Evolutionary conservation across 2,329 filamentous ascomycete genomes (phyloP).

Genomic region (Eutypa lata): DNA sequence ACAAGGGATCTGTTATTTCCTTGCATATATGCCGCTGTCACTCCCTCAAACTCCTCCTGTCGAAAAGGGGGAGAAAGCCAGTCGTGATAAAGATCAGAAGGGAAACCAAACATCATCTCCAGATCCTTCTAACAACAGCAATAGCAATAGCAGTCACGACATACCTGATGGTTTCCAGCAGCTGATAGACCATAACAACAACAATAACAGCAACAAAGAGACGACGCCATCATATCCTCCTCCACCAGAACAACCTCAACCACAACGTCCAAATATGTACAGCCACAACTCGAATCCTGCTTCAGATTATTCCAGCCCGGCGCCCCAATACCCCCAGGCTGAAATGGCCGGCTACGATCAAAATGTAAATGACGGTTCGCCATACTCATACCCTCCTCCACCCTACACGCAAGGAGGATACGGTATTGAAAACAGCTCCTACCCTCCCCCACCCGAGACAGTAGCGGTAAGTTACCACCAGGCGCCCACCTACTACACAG

Average conservation of each 20-base stretch:
- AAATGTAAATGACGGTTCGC: constrained; percentile 23
- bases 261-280: constrained; percentile 19
- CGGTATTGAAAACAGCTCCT: constrained; percentile 21
- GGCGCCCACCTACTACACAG: background rate
- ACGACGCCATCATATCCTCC: constrained; percentile 20
- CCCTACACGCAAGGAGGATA: constrained; percentile 21
- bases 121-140: constrained; percentile 35
- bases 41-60: background rate
- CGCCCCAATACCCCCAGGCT: constrained; percentile 24
- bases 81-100: constrained; percentile 24
- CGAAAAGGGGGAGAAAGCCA: constrained; percentile 3
- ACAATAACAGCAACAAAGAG: constrained; percentile 26
- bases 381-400: constrained; percentile 14
- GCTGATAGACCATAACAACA: constrained; percentile 44
- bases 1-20: background rate
- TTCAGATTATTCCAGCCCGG: constrained; percentile 37
- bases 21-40: background rate
- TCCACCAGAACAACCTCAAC: constrained; percentile 20
- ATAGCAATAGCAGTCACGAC: constrained; percentile 31
- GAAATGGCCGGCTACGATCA: constrained; percentile 24
- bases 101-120: constrained; percentile 39
- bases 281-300: constrained; percentile 32
- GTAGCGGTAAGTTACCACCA: constrained; percentile 18
- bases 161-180: constrained; percentile 39
- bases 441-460: constrained; percentile 25